phyloP scores from a whole-genome alignment of 805 yeast species.

The Saccharomycopsis capsularis region DNA sequence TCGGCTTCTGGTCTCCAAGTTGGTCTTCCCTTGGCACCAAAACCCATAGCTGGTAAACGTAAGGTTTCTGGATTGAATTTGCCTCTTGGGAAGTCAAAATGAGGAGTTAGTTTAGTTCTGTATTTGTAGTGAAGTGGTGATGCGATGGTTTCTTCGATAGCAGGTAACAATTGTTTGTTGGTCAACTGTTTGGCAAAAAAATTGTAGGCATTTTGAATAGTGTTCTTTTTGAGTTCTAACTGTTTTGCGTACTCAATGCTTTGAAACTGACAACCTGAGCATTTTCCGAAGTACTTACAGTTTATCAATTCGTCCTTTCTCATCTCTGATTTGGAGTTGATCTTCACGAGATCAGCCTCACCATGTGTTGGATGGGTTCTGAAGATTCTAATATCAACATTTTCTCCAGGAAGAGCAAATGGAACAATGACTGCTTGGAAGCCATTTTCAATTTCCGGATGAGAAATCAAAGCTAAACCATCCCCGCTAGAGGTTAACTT shows the following conservation, averaged over 20 bases:
- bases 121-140: constrained; percentile 75
- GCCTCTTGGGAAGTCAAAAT: constrained; percentile 69
- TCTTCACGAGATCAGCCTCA: constrained; percentile 63
- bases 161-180: constrained; percentile 44
- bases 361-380: constrained; percentile 70
- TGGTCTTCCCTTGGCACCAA: constrained; percentile 80
- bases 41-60: constrained; percentile 69
- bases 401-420: constrained; percentile 82
- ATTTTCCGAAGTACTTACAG: constrained; percentile 83
- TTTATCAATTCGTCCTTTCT: constrained; percentile 54
- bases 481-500: constrained; percentile 76
- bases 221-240: constrained; percentile 60
- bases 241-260: constrained; percentile 68
- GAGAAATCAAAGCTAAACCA: constrained; percentile 65
- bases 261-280: constrained; percentile 95
- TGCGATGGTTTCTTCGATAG: constrained; percentile 53
- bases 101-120: constrained; percentile 94
- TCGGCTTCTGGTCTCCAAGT: constrained; percentile 47
- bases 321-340: constrained; percentile 41
- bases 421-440: constrained; percentile 74
- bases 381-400: constrained; percentile 60
- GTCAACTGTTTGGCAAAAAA: constrained; percentile 60
- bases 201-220: constrained; percentile 75
- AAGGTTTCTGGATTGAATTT: constrained; percentile 32
- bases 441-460: constrained; percentile 39